Conservation (phyloP, 106 monocot genomes). For the Triglochin maritima region DNA sequence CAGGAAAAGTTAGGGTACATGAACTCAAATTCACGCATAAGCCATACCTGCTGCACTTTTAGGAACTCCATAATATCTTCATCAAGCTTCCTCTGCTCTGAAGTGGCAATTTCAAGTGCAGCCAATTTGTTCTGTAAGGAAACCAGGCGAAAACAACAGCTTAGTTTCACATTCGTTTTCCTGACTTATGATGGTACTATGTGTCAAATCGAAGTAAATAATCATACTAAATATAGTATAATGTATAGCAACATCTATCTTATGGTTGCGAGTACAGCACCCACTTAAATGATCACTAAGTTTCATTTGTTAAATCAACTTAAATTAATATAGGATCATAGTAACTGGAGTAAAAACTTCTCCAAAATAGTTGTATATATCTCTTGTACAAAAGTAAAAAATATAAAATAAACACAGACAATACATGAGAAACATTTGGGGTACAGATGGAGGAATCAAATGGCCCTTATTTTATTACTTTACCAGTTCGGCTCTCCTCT, state of each 20-base stretch:
- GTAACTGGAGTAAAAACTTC: too few relatives aligned
- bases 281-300: slow-evolving; percentile 29
- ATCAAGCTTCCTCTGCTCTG: slow-evolving; percentile 54
- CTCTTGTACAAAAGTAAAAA: too few relatives aligned
- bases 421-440: too few relatives aligned
- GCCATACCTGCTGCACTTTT: slow-evolving; percentile 73
- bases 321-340: background rate
- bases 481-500: background rate
- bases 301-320: slow-evolving; percentile 29
- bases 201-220: slow-evolving; percentile 4
- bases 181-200: slow-evolving; percentile 15
- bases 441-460: too few relatives aligned
- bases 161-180: background rate
- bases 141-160: background rate
- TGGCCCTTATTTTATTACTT: background rate
- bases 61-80: slow-evolving; percentile 46
- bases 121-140: slow-evolving; percentile 1
- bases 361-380: too few relatives aligned
- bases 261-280: too few relatives aligned
- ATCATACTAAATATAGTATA: slow-evolving; percentile 9
- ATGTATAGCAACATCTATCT: slow-evolving; percentile 17
- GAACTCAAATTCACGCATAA: background rate
- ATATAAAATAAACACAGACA: background rate
- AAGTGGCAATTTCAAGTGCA: slow-evolving; percentile 41
- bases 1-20: background rate